Base-by-base conservation (phyloP, 2,329 filamentous ascomycete species). In the Amesomyces nigricolor region DNA sequence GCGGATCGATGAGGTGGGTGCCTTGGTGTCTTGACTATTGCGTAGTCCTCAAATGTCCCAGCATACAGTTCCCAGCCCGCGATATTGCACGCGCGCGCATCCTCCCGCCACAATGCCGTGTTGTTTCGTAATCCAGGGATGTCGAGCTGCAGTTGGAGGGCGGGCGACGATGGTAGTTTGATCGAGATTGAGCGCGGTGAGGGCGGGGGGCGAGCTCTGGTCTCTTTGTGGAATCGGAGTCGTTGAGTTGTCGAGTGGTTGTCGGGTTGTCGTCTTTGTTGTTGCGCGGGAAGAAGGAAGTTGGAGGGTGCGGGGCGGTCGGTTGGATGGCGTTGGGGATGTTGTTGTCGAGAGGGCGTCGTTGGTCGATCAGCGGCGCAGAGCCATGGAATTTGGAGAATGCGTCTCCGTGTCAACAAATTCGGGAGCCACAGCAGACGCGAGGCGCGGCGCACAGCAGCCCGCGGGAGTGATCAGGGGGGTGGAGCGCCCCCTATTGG, bases 361-460 rank as follows among this genome's bases (percentile, higher is more conserved):
- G 29, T 26, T 22, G n/a, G 19, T 43, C 47, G 44, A 45, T 32
- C 19, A 46, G 43, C 43, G 54, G 50, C 49, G 50, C 40, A 49
- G 53, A 47, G 46, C 39, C 47, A 47, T 35, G 42, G 53, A 44
- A 53, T 47, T 47, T 47, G 49, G 54, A 50, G 49, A 51, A 51
- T 61, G 53, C 56, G 54, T 59, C 52, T 47, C 58, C 55, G 61
- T 63, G 63, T 66, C 64, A 65, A 67, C 63, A 66, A 65, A 63
- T 59, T 65, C 61, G 48, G 47, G 60, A 51, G 58, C 42, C 42
- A 26, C 22, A 26, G 22, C 51, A 53, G 58, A 63, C 62, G 62
- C 62, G 62, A 61, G 40, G 57, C 61, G 61, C 62, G 61, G 61
- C 61, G 61, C 53, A 51, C 19, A 30, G n/a, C 13, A 40, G 37